phyloP scores from a whole-genome alignment of 352 stramenopile genomes.

The Globisporangium recalcitrans region DNA sequence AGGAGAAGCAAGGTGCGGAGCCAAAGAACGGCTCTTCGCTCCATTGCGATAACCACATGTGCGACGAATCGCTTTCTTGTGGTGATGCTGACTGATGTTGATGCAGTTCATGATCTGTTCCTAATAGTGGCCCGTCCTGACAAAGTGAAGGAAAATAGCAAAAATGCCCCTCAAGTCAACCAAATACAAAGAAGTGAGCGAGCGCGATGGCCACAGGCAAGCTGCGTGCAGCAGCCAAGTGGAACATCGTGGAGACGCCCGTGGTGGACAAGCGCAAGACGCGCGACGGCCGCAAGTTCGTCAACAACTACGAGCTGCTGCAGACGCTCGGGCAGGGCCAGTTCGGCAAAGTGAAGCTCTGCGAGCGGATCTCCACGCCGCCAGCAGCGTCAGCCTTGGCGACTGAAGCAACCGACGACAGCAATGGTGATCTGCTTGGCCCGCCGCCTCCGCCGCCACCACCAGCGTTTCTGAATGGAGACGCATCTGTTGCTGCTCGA shows the following conservation, averaged over 20 bases:
- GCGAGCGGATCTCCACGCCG: constrained; percentile 44
- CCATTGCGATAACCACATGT: too few species aligned
- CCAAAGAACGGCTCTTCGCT: too few species aligned
- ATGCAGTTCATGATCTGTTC: too few species aligned
- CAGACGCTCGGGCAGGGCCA: constrained; percentile 66
- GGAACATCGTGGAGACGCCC: constrained; percentile 71
- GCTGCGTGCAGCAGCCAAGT: constrained; percentile 11
- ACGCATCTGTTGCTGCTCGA: constrained; percentile 1
- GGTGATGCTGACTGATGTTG: too few species aligned
- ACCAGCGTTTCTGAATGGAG: constrained; percentile 6
- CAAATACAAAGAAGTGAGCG: not conserved
- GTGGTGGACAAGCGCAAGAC: constrained; percentile 43
- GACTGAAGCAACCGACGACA: not conserved
- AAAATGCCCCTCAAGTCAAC: not conserved
- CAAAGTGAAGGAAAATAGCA: not conserved
- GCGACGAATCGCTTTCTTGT: too few species aligned
- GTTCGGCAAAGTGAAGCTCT: constrained; percentile 86
- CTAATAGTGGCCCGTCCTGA: too few species aligned
- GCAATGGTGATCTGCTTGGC: not conserved
- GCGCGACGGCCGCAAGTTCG: constrained; percentile 39
- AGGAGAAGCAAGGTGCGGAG: too few species aligned
- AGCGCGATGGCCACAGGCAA: not conserved
- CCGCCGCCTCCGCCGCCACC: constrained; percentile 10
- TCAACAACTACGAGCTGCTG: constrained; percentile 81
- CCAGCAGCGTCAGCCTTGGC: not conserved